phyloP scores from a whole-genome alignment of 2,329 filamentous ascomycete species.

The Scortechinia acanthostroma region DNA sequence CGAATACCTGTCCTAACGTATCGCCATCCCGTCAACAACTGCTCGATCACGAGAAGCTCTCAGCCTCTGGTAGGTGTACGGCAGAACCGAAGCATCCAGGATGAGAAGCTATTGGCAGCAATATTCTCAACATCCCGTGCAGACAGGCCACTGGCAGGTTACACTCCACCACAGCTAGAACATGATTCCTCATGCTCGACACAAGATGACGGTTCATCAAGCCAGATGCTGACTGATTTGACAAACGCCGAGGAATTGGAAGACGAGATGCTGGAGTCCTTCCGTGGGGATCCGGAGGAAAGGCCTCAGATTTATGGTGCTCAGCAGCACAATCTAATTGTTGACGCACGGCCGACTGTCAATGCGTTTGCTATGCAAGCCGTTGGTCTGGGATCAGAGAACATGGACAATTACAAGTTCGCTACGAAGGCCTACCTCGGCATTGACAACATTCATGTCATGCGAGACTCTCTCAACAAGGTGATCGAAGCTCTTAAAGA shows the following conservation, averaged over 20 bases:
- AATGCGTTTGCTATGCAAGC: slow-evolving; percentile 94
- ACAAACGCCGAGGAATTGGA: slow-evolving; percentile 60
- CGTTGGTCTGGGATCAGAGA: slow-evolving; percentile 86
- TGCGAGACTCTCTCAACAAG: slow-evolving; percentile 82
- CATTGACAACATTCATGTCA: slow-evolving; percentile 97
- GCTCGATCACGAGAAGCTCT: slow-evolving; percentile 88
- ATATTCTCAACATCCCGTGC: slow-evolving; percentile 70
- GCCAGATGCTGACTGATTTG: slow-evolving; percentile 35
- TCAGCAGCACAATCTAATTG: slow-evolving; percentile 87
- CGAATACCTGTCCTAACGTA: slow-evolving; percentile 88
- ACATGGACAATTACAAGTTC: slow-evolving; percentile 94
- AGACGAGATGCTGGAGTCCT: slow-evolving; percentile 54
- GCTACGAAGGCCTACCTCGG: slow-evolving; percentile 86
- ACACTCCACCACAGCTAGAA: slow-evolving; percentile 16
- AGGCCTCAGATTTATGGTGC: slow-evolving; percentile 75
- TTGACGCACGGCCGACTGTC: slow-evolving; percentile 87
- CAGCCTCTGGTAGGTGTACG: slow-evolving; percentile 83
- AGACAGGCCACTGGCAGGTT: slow-evolving; percentile 25
- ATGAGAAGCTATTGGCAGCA: slow-evolving; percentile 85
- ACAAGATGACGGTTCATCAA: slow-evolving; percentile 19
- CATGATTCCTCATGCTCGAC: slow-evolving; percentile 16
- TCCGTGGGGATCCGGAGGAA: neutral
- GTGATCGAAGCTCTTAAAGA: slow-evolving; percentile 88
- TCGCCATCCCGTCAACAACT: slow-evolving; percentile 93
- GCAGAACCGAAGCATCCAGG: slow-evolving; percentile 85